Evolutionary conservation across 2,329 filamentous ascomycete genomes (phyloP), one percentile per base, ranked within the genome.

Genomic region (Diaporthe australafricana): DNA sequence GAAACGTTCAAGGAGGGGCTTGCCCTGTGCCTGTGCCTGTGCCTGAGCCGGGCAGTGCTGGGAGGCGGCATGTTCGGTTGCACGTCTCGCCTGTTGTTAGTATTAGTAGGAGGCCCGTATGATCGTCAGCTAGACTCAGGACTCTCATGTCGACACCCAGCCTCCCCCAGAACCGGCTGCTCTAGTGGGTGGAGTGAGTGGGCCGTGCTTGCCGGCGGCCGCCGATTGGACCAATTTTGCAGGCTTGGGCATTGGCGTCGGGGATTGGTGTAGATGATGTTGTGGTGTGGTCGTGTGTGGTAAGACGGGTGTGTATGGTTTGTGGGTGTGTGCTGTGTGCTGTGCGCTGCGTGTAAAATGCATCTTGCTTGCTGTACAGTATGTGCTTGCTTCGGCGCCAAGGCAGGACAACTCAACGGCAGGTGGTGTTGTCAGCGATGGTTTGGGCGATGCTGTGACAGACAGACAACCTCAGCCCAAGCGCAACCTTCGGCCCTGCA

Each of bases 71-170:
- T 32, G 40, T 22, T 48, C 40, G 57, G 57, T 30, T 32, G 20
- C 20, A 47, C 42, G 60, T 35, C 8, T 63, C 42, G 52, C 42
- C 27, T 48, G 14, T 25, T 50, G 12, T 17, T n/a, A 38, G 14
- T 38, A 65, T 9, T 65, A 35, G 60, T 20, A 38, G 45, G 60
- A 50, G 60, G 60, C 60, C 60, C 30, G 60, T 65, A 65, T 65
- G 60, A 65, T 65, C 60, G 30, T 50, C 60, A 65, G 60, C 60
- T 48, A 63, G 42, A 48, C 27, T 27, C 27, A 48, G 60, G 42
- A 45, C 57, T 35, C 42, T 48, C 32, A 20, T 25, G 17, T 17
- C 16, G n/a, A 11, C 20, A 47, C 57, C 57, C 17, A 47, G 6
- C 12, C 42, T 63, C 25, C 42, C 42, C 27, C 42, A 35, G 57